Percentiles rank a stretch among this genome's conserved stretches.
Conservation (phyloP, 1,139 yeast genomes). For the Petasospora fabianii region DNA sequence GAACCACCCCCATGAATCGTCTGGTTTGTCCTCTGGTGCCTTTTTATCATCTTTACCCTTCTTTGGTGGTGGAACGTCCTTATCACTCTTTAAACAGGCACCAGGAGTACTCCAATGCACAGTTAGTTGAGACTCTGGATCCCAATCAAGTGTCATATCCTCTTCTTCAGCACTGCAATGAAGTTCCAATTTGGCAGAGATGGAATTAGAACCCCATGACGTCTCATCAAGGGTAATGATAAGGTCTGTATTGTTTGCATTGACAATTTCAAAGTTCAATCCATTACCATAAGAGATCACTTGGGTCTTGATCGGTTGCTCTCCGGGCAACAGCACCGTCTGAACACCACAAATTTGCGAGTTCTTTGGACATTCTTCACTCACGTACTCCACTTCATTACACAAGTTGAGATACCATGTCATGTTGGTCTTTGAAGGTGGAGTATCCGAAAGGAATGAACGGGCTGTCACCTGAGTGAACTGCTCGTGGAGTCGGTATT, state of each 20-base stretch:
- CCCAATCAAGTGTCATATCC: conserved; percentile 36
- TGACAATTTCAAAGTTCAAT: conserved; percentile 30
- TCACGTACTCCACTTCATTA: conserved; percentile 39
- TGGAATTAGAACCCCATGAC: conserved; percentile 64
- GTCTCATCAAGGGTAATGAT: conserved; percentile 48
- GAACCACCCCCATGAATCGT: conserved; percentile 70
- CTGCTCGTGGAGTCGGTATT: conserved; percentile 19
- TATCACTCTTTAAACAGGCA: conserved; percentile 41
- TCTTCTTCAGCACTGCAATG: conserved; percentile 42
- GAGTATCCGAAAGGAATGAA: conserved; percentile 50
- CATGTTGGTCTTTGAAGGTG: conserved; percentile 65
- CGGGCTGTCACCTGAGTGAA: conserved; percentile 24
- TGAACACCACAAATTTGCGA: conserved; percentile 72
- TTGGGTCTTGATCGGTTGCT: conserved; percentile 44
- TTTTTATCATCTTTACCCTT: conserved; percentile 16
- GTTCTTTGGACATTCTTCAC: conserved; percentile 56
- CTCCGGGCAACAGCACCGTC: conserved; percentile 43
- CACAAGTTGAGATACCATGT: conserved; percentile 76
- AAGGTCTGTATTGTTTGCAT: conserved; percentile 40
- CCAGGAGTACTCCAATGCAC: conserved; percentile 35
- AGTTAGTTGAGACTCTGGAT: conserved; percentile 29
- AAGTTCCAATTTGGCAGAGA: conserved; percentile 51
- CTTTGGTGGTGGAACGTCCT: conserved; percentile 12
- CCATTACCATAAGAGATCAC: conserved; percentile 47
- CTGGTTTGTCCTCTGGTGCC: conserved; percentile 27